Base-by-base conservation (phyloP, 352 stramenopile species). In the Pseudoperonospora humuli region DNA sequence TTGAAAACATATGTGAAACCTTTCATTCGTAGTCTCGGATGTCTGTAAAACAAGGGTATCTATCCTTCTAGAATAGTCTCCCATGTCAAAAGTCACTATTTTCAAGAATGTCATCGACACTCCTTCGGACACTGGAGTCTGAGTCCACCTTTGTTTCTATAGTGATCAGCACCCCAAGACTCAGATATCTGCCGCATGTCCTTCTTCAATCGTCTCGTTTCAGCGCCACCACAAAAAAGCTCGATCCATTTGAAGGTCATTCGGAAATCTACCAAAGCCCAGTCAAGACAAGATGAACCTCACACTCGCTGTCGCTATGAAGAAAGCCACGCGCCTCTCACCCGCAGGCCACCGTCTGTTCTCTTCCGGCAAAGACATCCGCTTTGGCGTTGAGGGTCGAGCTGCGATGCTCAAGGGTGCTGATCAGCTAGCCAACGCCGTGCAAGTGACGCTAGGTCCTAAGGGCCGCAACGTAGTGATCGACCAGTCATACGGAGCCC, bases 401-500 rank as follows among this genome's bases (percentile, higher is more conserved):
- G 95, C 95, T 31, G 80, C 93, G 39, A 99, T 99, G 96, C 82
- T 99, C 37, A 95, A 89, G 49, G 97, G 97, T 56, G 97, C 98
- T 2, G 92, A 99, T 76, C 79, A 97, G 58, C 78, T 99, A 45
- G 96, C 96, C 11, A 98, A 99, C 77, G 96, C 96, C 53, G 97
- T 99, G 45, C 94, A 99, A 75, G 95, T 99, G 38, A 99, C 97
- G 31, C 85, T 99, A 58, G 97, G 97, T 41, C 97, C 97, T 24
- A 99, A 99, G 77, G 97, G 97, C 62, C 93, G 97, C 53, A 99
- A 99, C 78, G 97, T 97, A 25, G 96, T 99, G 41, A 97, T 99
- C 59, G 95, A 98, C 52, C 96, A 99, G 80, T 90, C 94, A 41
- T 80, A 82, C 43, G 81, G 78, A 41, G 67, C 75, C 5, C 75